Percentiles rank a stretch among this genome's conserved stretches.
Evolutionary conservation across 1,284 basidiomycete genomes (phyloP).

Genomic region (Melampsora americana): DNA sequence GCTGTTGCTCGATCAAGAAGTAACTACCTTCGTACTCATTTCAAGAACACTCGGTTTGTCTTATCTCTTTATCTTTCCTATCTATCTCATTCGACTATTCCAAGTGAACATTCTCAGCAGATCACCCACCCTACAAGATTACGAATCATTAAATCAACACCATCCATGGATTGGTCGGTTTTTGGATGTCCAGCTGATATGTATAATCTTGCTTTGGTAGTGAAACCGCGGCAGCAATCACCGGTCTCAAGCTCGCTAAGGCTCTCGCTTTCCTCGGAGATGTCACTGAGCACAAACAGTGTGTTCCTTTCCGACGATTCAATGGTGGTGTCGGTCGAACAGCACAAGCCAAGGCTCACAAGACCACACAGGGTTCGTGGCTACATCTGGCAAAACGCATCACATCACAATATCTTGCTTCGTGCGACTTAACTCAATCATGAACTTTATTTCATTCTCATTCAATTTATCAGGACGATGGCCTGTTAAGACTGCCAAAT

Average conservation of each 20-base stretch:
- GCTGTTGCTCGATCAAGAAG: conserved; percentile 77
- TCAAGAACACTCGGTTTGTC: conserved; percentile 99
- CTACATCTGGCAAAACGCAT: not conserved
- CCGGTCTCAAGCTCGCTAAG: conserved; percentile 90
- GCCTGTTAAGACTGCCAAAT: conserved; percentile 98
- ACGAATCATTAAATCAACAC: not conserved
- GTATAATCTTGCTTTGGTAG: conserved; percentile 21
- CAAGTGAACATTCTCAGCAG: not conserved
- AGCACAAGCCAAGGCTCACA: conserved; percentile 96
- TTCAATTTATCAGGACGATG: conserved; percentile 77
- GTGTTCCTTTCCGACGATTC: conserved; percentile 95
- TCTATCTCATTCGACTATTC: not conserved
- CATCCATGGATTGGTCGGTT: not conserved
- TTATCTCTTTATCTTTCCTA: conserved; percentile 42
- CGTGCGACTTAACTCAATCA: conserved; percentile 12
- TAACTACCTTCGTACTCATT: conserved; percentile 97
- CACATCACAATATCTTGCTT: not conserved
- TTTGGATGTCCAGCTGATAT: not conserved
- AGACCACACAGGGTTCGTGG: conserved; percentile 82
- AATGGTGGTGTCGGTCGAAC: conserved; percentile 95
- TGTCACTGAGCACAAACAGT: conserved; percentile 93
- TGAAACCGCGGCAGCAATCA: conserved; percentile 56
- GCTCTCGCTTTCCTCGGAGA: conserved; percentile 92
- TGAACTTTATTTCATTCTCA: conserved; percentile 9
- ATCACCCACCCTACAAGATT: not conserved